Evolutionary conservation across 2,329 filamentous ascomycete species (phyloP), one percentile per base, ranked within the genome.

Genomic region (Hypoxylon sp.): DNA sequence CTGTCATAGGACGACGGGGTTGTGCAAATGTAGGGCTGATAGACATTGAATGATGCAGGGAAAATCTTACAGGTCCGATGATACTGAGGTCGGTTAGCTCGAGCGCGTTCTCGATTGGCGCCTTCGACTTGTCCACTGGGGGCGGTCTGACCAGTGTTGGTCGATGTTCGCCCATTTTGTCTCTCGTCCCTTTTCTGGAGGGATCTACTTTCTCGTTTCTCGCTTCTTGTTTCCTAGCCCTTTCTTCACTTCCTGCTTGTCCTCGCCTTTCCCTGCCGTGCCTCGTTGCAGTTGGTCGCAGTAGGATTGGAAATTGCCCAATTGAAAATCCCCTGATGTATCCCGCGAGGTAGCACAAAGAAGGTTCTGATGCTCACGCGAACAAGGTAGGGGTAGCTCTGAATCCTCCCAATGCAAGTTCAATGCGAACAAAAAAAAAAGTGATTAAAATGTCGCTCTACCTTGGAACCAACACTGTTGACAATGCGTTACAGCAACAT

Each of bases 91-190:
- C 92, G 3, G 92, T 96, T 74, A 98, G 85, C 76, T 97, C 94
- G 61, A 98, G 87, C 53, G 93, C 91, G 81, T 97, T 95, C 82
- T 98, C 95, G 70, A 98, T 97, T 13, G 89, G 86, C 26, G 94
- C 90, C 80, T 93, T 92, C 76, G 86, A 86, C 50, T 88, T 82
- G 77, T 97, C 90, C 33, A 89, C 81, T 56, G 91, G 90, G 70
- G 93, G 94, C 55, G 93, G 91, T 75, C 89, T 88, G 71, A 97
- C 89, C 60, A 97, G 86, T 0, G 92, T 94, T 31, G 75, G 67
- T 53, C 73, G 73, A 33, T 63, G 60, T 35, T 73, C 68, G n/a
- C 73, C 70, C 80, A 81, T 81, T 59, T 66, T 61, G 44, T 26
- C 48, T 39, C 22, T 31, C 29, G 5, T 31, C 29, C 2, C 51